Percentiles rank a stretch among this genome's conserved stretches.
These are phyloP conservation scores for Viola pubescens DNA, from an alignment of 441 rosid species.

Conservation along the genomic window DNA sequence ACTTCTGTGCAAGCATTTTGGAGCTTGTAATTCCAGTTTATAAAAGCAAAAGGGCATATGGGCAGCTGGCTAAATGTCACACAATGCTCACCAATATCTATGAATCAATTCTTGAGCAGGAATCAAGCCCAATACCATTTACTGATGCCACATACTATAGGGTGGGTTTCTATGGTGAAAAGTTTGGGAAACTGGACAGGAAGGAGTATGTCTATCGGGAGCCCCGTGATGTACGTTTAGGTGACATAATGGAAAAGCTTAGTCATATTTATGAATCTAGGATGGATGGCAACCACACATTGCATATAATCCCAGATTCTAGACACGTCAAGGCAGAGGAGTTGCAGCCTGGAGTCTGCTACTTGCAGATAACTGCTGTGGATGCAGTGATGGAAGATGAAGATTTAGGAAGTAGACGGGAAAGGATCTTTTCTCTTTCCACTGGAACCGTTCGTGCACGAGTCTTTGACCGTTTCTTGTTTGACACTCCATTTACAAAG, in stretches of 20 bases:
- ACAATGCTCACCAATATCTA: conserved; percentile 78
- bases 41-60: conserved; percentile 92
- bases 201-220: conserved; percentile 91
- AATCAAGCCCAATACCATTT: conserved; percentile 89
- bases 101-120: conserved; percentile 94
- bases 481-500: conserved; percentile 96
- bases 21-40: conserved; percentile 97
- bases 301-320: conserved; percentile 91
- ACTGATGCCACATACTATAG: conserved; percentile 98
- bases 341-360: conserved; percentile 90
- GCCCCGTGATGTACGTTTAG: conserved; percentile 96
- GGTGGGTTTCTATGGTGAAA: conserved; percentile 93
- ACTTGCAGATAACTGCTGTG: conserved; percentile 94
- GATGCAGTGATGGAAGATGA: conserved; percentile 99
- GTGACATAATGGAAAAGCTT: conserved; percentile 99
- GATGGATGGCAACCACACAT: conserved; percentile 83
- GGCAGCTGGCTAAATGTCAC: conserved; percentile 96
- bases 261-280: conserved; percentile 92
- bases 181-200: conserved; percentile 79
- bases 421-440: conserved; percentile 90
- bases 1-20: conserved; percentile 93
- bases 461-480: conserved; percentile 94
- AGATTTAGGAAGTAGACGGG: conserved; percentile 97
- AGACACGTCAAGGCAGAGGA: conserved; percentile 97
- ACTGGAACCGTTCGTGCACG: conserved; percentile 93